These are phyloP conservation scores for Penicillium alfredii DNA, from an alignment of 495 filamentous ascomycete genomes.

Conservation along the genomic window DNA sequence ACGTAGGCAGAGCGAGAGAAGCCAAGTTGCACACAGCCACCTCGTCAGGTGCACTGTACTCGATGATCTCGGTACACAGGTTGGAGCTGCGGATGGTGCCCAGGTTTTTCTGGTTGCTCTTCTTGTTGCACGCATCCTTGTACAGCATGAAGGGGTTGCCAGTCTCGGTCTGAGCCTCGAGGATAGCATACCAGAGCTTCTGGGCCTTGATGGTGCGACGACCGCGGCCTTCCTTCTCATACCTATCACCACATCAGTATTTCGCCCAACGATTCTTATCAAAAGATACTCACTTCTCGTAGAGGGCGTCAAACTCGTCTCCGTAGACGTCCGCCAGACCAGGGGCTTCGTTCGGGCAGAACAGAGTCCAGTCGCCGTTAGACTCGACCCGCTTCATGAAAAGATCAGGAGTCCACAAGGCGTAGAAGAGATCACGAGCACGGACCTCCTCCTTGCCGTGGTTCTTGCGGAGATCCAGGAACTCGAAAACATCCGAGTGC, in stretches of 20 bases:
- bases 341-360: slow-evolving; percentile 94
- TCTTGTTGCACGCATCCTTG: slow-evolving; percentile 96
- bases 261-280: too few species aligned
- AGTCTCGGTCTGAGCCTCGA: slow-evolving; percentile 97
- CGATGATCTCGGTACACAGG: slow-evolving; percentile 95
- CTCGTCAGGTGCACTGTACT: slow-evolving; percentile 95
- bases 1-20: slow-evolving; percentile 84
- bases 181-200: slow-evolving; percentile 97
- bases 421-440: slow-evolving; percentile 95
- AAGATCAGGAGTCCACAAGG: slow-evolving; percentile 95
- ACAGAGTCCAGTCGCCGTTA: slow-evolving; percentile 92
- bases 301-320: slow-evolving; percentile 93
- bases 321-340: slow-evolving; percentile 95
- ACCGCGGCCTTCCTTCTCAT: slow-evolving; percentile 83
- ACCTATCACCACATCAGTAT: too few species aligned
- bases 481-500: slow-evolving; percentile 97
- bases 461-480: slow-evolving; percentile 97
- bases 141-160: slow-evolving; percentile 99
- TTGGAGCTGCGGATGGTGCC: slow-evolving; percentile 98
- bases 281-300: too few species aligned
- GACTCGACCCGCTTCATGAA: slow-evolving; percentile 99
- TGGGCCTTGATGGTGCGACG: slow-evolving; percentile 91
- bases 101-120: slow-evolving; percentile 99
- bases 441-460: slow-evolving; percentile 98
- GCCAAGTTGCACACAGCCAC: slow-evolving; percentile 98